phyloP scores from a whole-genome alignment of 1,139 yeast species.

The Scheffersomyces cryptocercus region DNA sequence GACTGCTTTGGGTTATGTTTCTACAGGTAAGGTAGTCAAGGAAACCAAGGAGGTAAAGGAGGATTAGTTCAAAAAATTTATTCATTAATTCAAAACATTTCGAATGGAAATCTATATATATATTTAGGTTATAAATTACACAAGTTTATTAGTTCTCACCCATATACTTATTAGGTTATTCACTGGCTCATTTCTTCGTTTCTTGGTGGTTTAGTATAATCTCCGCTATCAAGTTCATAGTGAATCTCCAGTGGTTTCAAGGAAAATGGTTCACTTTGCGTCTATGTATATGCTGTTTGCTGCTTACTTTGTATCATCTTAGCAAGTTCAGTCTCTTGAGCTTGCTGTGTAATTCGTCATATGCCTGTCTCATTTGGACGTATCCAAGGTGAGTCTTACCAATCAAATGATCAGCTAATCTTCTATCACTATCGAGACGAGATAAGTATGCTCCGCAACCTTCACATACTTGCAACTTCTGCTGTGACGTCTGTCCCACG shows the following conservation, averaged over 20 bases:
- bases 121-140: too few species aligned
- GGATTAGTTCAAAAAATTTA: constrained; percentile 4
- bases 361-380: constrained; percentile 70
- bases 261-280: too few species aligned
- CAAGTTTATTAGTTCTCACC: too few species aligned
- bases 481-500: constrained; percentile 85
- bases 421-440: constrained; percentile 81
- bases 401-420: constrained; percentile 87
- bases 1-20: constrained; percentile 60
- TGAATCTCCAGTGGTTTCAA: too few species aligned
- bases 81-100: too few species aligned
- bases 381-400: constrained; percentile 88
- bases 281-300: too few species aligned
- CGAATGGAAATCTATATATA: too few species aligned
- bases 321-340: constrained; percentile 7
- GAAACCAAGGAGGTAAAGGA: constrained; percentile 8
- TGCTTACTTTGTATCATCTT: not conserved
- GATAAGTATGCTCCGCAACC: constrained; percentile 91
- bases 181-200: too few species aligned
- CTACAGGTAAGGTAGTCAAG: constrained; percentile 45
- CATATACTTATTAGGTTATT: too few species aligned
- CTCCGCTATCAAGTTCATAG: too few species aligned
- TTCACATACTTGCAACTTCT: constrained; percentile 86
- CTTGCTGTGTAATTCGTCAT: constrained; percentile 44
- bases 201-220: too few species aligned